phyloP scores from a whole-genome alignment of 306 rosid species.

The Prunus mume region DNA sequence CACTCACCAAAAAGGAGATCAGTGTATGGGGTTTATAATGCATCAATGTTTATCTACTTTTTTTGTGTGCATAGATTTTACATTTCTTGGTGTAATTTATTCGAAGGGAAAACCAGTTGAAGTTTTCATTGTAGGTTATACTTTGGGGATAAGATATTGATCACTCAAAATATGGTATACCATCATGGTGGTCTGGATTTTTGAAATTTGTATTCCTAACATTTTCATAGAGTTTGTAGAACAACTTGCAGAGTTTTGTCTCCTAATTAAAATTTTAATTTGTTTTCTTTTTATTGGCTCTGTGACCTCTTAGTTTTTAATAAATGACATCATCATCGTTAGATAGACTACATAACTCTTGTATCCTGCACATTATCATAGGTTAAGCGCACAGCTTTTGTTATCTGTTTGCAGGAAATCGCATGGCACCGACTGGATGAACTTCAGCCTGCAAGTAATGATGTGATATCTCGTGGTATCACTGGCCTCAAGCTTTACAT shows the following conservation, averaged over 20 bases:
- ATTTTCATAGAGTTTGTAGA: background rate
- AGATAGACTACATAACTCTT: background rate
- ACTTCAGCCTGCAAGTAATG: conserved; percentile 71
- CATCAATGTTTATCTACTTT: background rate
- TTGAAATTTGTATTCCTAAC: background rate
- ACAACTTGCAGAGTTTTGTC: background rate
- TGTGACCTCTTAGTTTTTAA: background rate
- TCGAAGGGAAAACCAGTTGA: background rate
- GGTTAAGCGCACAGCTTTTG: conserved; percentile 26
- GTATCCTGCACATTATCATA: conserved; percentile 4
- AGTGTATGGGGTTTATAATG: conserved; percentile 61
- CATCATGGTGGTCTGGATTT: background rate
- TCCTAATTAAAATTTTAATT: background rate
- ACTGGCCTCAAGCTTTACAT: conserved; percentile 96
- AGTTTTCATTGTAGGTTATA: background rate
- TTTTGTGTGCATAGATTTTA: background rate
- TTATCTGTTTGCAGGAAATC: conserved; percentile 68
- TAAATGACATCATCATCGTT: background rate
- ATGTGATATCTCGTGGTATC: conserved; percentile 91
- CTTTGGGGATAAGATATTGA: background rate
- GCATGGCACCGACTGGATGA: conserved; percentile 97
- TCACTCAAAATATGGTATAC: background rate
- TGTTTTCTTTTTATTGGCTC: background rate
- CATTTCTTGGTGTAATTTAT: background rate
- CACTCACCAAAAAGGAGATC: conserved; percentile 96